Base-by-base conservation (phyloP, 306 rosid genomes). In the Begonia peltatifolia region DNA sequence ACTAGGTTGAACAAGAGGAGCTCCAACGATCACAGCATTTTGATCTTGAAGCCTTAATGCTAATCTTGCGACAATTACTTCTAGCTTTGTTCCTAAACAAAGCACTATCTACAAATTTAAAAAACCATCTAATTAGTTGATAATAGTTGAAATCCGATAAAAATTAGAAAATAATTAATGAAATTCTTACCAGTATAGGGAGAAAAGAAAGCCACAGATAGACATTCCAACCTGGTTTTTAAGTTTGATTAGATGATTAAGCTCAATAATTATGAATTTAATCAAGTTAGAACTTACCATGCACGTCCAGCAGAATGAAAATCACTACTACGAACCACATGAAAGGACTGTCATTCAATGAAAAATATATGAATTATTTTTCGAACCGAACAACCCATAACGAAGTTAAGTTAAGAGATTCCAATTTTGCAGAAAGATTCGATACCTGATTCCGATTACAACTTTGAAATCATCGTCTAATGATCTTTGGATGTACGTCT, bases 311-410 rank as follows among this genome's bases (percentile, higher is more conserved):
- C 4, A 76, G 73, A 54, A 80, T 61, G 80, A 80, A 76, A 47
- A 80, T 59, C 41, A 70, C 83, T 10, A 76, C 80, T 4, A 70
- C n/a, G 46, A 73, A 20, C 87, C 87, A 80, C 83, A 80, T 70
- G 66, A 60, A 46, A 56, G 87, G 78, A 0, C 42, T 41, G 25
- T 20, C 9, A 14, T 2, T 11, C 9, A 3, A 22, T 15, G 47
- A 17, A 13, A 20, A n/a, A 48, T 47, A 12, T 10, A 52, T 14
- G 13, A 52, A 30, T 30, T 30, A 30, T 30, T 30, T 30, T 7
- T 7, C 6, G 38, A 1, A 30, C 6, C 9, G 9, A 30, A 6
- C 6, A 5, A 2, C 2, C 38, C 38, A 6, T 1, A 30, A 30
- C 38, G 9, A 30, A 30, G 2, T 30, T 5, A 1, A 30, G 38